phyloP scores from a whole-genome alignment of 2,329 filamentous ascomycete genomes.

The Aspergillus awamori region DNA sequence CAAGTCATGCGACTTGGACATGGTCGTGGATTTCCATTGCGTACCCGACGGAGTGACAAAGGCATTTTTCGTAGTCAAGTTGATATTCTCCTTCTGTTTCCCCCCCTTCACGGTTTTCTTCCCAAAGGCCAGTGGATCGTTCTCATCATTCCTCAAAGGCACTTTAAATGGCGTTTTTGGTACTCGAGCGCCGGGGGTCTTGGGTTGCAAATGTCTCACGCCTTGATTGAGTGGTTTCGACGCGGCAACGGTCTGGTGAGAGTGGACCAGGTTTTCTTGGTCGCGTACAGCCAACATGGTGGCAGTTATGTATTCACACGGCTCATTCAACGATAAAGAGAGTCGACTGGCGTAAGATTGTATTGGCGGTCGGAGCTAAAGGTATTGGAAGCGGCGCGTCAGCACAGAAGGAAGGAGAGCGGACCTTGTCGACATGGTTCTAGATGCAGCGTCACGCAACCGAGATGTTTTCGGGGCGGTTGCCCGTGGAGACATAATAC shows the following conservation, averaged over 20 bases:
- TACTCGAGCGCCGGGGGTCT: constrained; percentile 75
- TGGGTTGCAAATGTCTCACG: constrained; percentile 64
- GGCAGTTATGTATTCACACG: constrained; percentile 23
- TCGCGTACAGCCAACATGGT: constrained; percentile 78
- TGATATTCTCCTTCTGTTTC: constrained; percentile 60
- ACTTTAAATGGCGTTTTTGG: constrained; percentile 83
- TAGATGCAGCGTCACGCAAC: constrained; percentile 23
- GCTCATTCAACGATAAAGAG: constrained; percentile 23
- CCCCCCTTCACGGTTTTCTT: constrained; percentile 62
- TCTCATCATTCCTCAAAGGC: constrained; percentile 83
- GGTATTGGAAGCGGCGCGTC: constrained; percentile 1
- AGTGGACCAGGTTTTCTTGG: constrained; percentile 84
- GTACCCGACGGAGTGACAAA: constrained; percentile 82
- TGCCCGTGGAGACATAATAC: constrained; percentile 42
- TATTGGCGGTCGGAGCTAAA: constrained; percentile 2
- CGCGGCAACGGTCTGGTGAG: constrained; percentile 69
- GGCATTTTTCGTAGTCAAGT: constrained; percentile 60
- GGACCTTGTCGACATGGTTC: constrained; percentile 20
- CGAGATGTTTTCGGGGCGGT: constrained; percentile 35
- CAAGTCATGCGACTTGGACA: background rate
- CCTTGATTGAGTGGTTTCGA: constrained; percentile 73
- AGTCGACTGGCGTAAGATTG: background rate
- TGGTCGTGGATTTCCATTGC: constrained; percentile 24
- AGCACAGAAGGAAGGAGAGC: background rate
- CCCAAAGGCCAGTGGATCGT: constrained; percentile 63